Evolutionary conservation across 768 basidiomycete genomes (phyloP), one percentile per base, ranked within the genome.

Genomic region (Mycena galericulata): DNA sequence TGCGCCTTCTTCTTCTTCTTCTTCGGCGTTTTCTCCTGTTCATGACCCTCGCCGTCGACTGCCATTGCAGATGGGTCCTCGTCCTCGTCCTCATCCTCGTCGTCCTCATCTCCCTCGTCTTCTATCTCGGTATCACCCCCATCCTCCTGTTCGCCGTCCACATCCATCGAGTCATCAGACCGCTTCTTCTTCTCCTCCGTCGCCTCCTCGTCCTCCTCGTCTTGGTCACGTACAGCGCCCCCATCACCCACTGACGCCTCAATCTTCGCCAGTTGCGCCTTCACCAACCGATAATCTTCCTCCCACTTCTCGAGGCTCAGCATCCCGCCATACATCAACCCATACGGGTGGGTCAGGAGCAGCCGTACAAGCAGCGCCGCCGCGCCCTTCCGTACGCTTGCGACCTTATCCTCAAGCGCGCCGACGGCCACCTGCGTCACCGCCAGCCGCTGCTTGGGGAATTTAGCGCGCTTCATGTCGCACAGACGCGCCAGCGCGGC

Each of bases 271-370:
- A 98, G 78, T 75, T 97, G 88, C 40, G 81, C 82, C 45, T 82
- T 83, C 20, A 92, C 85, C 17, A 81, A 82, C 20, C 87, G 81
- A 75, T 96, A 96, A 43, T 92, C 84, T 27, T 83, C 84, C 72
- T 94, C 88, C 90, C 93, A 98, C 69, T 91, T 87, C 1, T 84
- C 84, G 11, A 90, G 79, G 58, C 90, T 88, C 56, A 99, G 81
- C 49, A 87, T 85, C 1, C 96, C 97, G 0, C 96, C 97, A 74
- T 97, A 90, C 81, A 92, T 86, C 18, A 89, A 73, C 0, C 91
- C 92, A 77, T 94, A 99, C 4, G 97, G 97, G 80, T 99, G 97
- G 0, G 97, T 98, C 63, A 85, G 65, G 51, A 99, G 79, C 29
- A 98, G 83, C 74, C 89, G 89, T 49, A 88, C 87, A 24, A 99